A percentile compares a stretch with the other conserved stretches of the same genome.
Evolutionary conservation across 2,329 filamentous ascomycete genomes (phyloP).

Genomic region (Pseudonectria foliicola): DNA sequence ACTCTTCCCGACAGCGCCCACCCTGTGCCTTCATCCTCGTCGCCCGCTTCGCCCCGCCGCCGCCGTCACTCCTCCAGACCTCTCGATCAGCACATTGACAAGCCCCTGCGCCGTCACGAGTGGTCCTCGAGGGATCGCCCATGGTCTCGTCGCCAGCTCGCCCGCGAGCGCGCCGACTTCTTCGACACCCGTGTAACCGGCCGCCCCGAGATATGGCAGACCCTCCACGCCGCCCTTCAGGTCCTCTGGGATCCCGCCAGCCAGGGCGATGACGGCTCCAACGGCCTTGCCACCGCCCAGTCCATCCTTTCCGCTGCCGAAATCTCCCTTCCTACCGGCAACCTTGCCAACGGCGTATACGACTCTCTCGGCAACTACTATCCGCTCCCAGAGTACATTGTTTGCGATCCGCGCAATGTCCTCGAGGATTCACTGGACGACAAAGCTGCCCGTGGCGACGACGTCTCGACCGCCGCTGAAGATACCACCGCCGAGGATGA

Average conservation of each 20-base stretch:
- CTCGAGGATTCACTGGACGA: slow-evolving; percentile 29
- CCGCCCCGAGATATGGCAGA: slow-evolving; percentile 70
- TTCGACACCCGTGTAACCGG: slow-evolving; percentile 86
- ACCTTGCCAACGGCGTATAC: slow-evolving; percentile 65
- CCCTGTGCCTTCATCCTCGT: slow-evolving; percentile 5
- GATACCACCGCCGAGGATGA: slow-evolving; percentile 34
- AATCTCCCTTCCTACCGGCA: slow-evolving; percentile 65
- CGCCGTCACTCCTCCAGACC: slow-evolving; percentile 33
- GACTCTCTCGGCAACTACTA: slow-evolving; percentile 66
- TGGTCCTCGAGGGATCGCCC: slow-evolving; percentile 57
- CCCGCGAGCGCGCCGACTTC: slow-evolving; percentile 70
- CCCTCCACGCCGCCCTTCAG: slow-evolving; percentile 60
- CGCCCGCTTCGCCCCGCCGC: slow-evolving; percentile 19
- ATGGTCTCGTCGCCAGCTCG: slow-evolving; percentile 65
- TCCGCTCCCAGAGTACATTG: slow-evolving; percentile 58
- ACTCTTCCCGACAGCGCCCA: slow-evolving; percentile 24
- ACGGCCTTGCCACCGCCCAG: slow-evolving; percentile 62
- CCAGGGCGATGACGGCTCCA: slow-evolving; percentile 28
- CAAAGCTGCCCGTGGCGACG: slow-evolving; percentile 25
- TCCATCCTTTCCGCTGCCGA: slow-evolving; percentile 72
- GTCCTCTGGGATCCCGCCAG: slow-evolving; percentile 54
- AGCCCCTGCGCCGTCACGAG: slow-evolving; percentile 56
- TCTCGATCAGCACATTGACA: slow-evolving; percentile 61
- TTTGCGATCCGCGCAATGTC: slow-evolving; percentile 56
- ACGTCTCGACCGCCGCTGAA: slow-evolving; percentile 32